Base-by-base conservation (phyloP, 495 filamentous ascomycete species). In the Amniculicola lignicola region DNA sequence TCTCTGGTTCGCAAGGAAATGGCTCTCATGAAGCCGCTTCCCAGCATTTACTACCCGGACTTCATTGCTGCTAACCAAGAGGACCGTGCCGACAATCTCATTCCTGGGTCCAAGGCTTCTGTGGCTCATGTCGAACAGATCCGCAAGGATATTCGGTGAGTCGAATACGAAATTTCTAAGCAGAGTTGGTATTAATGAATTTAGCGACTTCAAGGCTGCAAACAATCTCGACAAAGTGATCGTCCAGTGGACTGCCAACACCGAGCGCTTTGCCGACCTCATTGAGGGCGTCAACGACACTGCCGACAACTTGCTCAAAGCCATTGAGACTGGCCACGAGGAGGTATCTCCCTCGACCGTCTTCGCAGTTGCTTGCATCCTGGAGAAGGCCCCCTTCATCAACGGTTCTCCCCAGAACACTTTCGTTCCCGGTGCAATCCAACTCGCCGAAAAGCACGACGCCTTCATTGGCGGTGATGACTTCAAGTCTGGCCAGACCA, bases 401-500 rank as follows among this genome's bases (percentile, higher is more conserved):
- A 98, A 98, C 71, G 93, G 93, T 45, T 98, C 93, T 42, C 93
- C 93, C 29, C 93, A 98, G 77, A 98, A 98, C 80, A 97, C 93
- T 31, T 96, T 98, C 59, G 93, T 98, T 24, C 92, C 93, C 1
- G 93, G 93, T 63, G 87, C 84, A 40, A 85, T 96, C 55, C 77
- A 92, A 55, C 82, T 97, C 37, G 94, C 93, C n/a, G 88, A 94
- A 78, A 76, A 85, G 74, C 82, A 88, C 71, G 76, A 78, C 52
- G 82, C 94, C 25, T 98, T 96, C 79, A 90, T 98, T 64, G 94
- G 92, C 36, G 93, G 93, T 63, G 93, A 98, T 71, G 93, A 98
- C 76, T 98, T 98, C 84, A 98, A 98, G 82, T 97, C 93, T 46
- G 93, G 93, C 56, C 93, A 98, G 80, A 98, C 93, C 66, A 98